Percentiles rank a stretch among this genome's conserved stretches.
These are phyloP conservation scores for Neoarthrinium moseri DNA, from an alignment of 2,329 filamentous ascomycete species.

Conservation along the genomic window DNA sequence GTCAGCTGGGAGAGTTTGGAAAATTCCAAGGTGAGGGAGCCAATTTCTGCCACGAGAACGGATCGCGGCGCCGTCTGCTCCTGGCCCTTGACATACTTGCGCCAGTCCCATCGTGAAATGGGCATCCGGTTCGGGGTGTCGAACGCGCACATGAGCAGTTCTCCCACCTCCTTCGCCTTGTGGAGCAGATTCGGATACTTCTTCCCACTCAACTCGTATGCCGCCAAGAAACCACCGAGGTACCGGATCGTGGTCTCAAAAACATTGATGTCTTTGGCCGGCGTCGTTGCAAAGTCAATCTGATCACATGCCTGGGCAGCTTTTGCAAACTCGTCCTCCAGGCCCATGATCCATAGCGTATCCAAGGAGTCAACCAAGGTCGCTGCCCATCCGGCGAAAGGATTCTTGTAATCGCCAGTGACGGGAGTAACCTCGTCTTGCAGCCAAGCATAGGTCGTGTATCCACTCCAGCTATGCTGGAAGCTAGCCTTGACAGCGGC, in stretches of 20 bases:
- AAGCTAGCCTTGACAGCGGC: conserved; percentile 50
- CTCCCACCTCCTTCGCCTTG: conserved; percentile 63
- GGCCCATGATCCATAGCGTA: conserved; percentile 71
- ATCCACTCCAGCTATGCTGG: conserved; percentile 56
- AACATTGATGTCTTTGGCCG: conserved; percentile 54
- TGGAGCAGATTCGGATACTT: conserved; percentile 51
- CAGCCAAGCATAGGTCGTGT: conserved; percentile 63
- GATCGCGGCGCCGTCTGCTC: conserved; percentile 42
- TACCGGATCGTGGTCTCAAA: conserved; percentile 74
- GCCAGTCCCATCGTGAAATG: conserved; percentile 56
- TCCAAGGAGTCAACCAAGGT: conserved; percentile 68
- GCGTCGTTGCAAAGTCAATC: conserved; percentile 61
- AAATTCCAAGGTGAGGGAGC: conserved; percentile 60
- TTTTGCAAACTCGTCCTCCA: conserved; percentile 63
- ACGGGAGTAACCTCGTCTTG: conserved; percentile 47
- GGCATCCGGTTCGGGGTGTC: conserved; percentile 70
- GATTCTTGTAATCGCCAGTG: conserved; percentile 23
- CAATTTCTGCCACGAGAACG: conserved; percentile 49
- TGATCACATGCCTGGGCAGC: conserved; percentile 56
- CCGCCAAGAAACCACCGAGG: conserved; percentile 66
- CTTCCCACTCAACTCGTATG: conserved; percentile 64
- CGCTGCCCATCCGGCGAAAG: conserved; percentile 39
- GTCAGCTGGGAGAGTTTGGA: conserved; percentile 65
- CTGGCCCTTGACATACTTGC: conserved; percentile 43
- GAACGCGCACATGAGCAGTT: conserved; percentile 64